Evolutionary conservation across 345 rosid genomes (phyloP).

Genomic region (Eutrema yunnanense): DNA sequence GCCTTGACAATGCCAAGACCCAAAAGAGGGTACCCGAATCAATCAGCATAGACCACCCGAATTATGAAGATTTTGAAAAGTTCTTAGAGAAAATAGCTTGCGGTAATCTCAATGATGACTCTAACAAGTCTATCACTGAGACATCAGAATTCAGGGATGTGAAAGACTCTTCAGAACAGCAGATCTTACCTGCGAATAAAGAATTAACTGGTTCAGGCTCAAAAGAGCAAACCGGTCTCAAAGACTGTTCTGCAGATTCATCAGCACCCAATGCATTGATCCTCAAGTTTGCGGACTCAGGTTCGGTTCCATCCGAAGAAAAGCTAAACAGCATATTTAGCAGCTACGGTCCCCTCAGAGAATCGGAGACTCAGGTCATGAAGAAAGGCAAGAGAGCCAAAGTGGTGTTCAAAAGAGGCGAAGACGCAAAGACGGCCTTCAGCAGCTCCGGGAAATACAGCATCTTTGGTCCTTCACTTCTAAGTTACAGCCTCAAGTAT

Average conservation of each 20-base stretch:
- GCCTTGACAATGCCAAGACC: not conserved
- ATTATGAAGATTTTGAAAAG: conserved; percentile 18
- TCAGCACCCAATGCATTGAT: conserved; percentile 38
- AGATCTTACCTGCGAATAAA: conserved; percentile 13
- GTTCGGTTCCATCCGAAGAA: conserved; percentile 39
- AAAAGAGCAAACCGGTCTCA: conserved; percentile 9
- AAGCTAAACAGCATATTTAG: conserved; percentile 52
- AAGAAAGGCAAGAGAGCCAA: conserved; percentile 47
- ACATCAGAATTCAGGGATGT: not conserved
- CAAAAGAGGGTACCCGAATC: not conserved
- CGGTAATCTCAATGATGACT: conserved; percentile 22
- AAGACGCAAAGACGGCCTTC: conserved; percentile 59
- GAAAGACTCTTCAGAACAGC: conserved; percentile 21
- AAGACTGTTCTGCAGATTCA: conserved; percentile 12
- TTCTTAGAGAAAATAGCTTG: not conserved
- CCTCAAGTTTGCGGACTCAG: conserved; percentile 44
- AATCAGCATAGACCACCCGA: conserved; percentile 21
- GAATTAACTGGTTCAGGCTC: conserved; percentile 12
- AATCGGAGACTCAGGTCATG: conserved; percentile 41
- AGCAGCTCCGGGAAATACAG: conserved; percentile 58
- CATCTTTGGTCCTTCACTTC: conserved; percentile 57
- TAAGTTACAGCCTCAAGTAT: conserved; percentile 46
- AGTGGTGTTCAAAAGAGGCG: conserved; percentile 46
- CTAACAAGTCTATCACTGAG: conserved; percentile 17
- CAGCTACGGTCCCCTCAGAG: conserved; percentile 41